Base-by-base conservation (phyloP, 2,329 filamentous ascomycete genomes). In the Colletotrichum somersetense region DNA sequence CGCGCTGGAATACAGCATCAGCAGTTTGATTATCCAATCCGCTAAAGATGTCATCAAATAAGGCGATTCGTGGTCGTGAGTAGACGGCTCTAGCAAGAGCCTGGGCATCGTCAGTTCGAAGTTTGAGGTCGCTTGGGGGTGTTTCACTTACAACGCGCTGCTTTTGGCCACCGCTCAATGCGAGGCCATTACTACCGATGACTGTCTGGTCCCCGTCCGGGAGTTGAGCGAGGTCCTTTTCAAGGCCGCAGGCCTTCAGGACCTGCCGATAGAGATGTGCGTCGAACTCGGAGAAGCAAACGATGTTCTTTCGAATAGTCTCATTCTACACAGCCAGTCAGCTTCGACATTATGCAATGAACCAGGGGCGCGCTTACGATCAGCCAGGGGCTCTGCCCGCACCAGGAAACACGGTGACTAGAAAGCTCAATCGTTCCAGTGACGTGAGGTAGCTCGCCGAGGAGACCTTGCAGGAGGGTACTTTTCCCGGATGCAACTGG, bases 111-210 rank as follows among this genome's bases (percentile, higher is more conserved):
- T 72, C 7, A 73, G 61, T 38, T 12, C 26, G 3, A 33, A 18
- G 14, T n/a, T 23, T 2, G 5, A n/a, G 11, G 11, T 4, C 12
- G 35, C 18, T 2, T 18, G 1, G 11, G 8, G 11, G 18, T 14
- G 14, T n/a, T 53, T 53, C 0, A 55, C 77, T 79, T 75, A 79
- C 81, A 10, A 85, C 77, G 16, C 83, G 80, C 63, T 84, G 82
- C 72, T 82, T 83, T 73, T 87, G 85, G 0, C 85, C 85, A 10
- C 85, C 85, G 5, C 83, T 85, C 0, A 87, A 77, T 5, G 80
- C 81, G 62, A 85, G 79, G 0, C 85, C 85, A 46, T 84, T 83
- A 62, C 82, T 85, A 1, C 85, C 85, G 50, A 86, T 77, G 0
- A 80, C 75, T 0, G 83, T 85, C 11, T 75, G 72, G 46, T 86